Base-by-base conservation (phyloP, 129 eudicot genomes). In the Gnaphalium uliginosum region DNA sequence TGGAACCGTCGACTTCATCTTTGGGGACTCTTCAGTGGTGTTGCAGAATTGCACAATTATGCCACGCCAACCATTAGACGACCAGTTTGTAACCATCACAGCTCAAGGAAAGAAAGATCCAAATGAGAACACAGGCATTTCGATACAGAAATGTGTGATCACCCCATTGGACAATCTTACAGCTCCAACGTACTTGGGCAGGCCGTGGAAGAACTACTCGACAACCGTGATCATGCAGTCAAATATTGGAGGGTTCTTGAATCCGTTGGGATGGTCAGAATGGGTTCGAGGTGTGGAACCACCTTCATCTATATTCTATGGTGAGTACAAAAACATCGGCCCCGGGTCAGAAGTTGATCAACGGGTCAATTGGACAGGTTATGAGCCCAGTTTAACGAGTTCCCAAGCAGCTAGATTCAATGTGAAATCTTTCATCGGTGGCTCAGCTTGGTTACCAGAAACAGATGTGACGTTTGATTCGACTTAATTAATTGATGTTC, bases 1-100 rank as follows among this genome's bases (percentile, higher is more conserved):
- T 13, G 97, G 97, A 22, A 91, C 97, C 4, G 72, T 91, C 29
- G 95, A 91, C 77, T 91, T 91, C 85, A 91, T 91, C 23, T 91
- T 91, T 26, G 97, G 97, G 14, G 83, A 85, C 58, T 78, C 95
- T 1, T 88, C 95, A 0, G 97, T 83, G 2, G 92, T 91, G 7
- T 72, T 84, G 61, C 96, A 89, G 58, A 83, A 71, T 35, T 89
- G 96, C 85, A 83, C 73, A 56, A 87, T 89, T 19, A 41, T 59
- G 39, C 88, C 92, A 2, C 82, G 91, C 1, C 86, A 83, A 23
- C 89, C 92, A 0, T 8, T 80, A 30, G 63, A 85, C 56, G 48
- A 74, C 51, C 92, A 87, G 37, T 84, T 83, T 24, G 84, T 77
- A 35, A 87, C 90, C 25, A 85, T 89, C n/a, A 89, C 96, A 0